These are phyloP conservation scores for Polygonum aviculare DNA, from an alignment of 148 eudicot species.

Conservation along the genomic window DNA sequence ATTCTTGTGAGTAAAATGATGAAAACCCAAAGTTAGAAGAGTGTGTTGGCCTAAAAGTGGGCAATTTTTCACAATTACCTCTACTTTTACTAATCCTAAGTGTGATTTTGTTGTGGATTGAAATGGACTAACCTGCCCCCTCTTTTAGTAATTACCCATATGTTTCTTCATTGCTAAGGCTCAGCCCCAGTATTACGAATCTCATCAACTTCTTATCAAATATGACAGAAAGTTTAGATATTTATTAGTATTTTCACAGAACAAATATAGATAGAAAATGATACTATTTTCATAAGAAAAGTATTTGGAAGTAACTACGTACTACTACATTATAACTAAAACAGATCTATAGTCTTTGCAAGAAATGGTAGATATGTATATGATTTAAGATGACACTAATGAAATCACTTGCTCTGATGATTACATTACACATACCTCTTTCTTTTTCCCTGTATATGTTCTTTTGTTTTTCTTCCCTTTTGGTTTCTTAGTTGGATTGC, in stretches of 20 bases:
- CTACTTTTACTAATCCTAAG: neutral
- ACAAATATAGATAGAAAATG: neutral
- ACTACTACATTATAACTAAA: neutral
- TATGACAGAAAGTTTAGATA: neutral
- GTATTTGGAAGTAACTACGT: neutral
- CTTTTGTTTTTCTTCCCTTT: neutral
- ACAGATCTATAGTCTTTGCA: no score
- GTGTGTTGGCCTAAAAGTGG: conserved; percentile 4
- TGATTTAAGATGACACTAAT: neutral
- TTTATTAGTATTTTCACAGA: neutral
- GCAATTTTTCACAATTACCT: conserved; percentile 3
- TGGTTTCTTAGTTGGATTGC: conserved; percentile 5
- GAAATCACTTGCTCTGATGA: conserved; percentile 8
- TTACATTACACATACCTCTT: neutral
- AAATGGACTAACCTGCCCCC: neutral
- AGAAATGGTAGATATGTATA: neutral
- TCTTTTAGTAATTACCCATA: neutral
- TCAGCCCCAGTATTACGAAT: neutral
- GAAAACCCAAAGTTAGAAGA: neutral
- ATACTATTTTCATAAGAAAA: neutral
- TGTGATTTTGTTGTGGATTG: neutral
- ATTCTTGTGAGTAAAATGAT: neutral
- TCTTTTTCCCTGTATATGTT: neutral
- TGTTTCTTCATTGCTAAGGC: neutral
- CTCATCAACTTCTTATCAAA: neutral